Evolutionary conservation across 306 rosid genomes (phyloP).

Genomic region (Vigna trinervia): DNA sequence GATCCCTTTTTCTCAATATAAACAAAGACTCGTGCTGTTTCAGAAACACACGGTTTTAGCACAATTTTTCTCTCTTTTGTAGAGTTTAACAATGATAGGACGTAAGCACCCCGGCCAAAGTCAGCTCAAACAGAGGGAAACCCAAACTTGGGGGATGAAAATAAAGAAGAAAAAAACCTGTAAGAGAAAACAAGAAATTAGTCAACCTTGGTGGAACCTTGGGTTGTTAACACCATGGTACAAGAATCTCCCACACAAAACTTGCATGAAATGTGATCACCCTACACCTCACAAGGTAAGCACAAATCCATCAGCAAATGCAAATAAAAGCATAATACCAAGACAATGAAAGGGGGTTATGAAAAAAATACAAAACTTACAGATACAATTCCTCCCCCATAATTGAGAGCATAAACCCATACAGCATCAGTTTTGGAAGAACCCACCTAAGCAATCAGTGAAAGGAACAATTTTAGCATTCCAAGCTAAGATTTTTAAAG

Average conservation of each 20-base stretch:
- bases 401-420: constrained; percentile 84
- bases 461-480: constrained; percentile 20
- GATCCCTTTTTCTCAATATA: no score
- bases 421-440: constrained; percentile 76
- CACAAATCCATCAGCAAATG: constrained; percentile 33
- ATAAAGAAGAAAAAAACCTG: neutral
- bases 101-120: constrained; percentile 12
- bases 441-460: constrained; percentile 66
- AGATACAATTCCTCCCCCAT: constrained; percentile 95
- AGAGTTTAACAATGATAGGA: no score
- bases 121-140: constrained; percentile 1
- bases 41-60: no score
- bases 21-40: no score
- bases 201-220: constrained; percentile 89
- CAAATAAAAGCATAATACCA: neutral
- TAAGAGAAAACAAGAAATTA: neutral
- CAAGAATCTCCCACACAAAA: constrained; percentile 65
- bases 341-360: neutral
- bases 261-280: constrained; percentile 75
- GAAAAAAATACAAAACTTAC: constrained; percentile 51
- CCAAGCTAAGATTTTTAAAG: constrained; percentile 31
- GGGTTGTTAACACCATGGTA: constrained; percentile 82
- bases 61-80: no score
- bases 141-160: neutral
- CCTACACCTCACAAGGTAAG: constrained; percentile 52